Conservation (phyloP, 1,284 basidiomycete genomes). For the Thecaphora thlaspeos region DNA sequence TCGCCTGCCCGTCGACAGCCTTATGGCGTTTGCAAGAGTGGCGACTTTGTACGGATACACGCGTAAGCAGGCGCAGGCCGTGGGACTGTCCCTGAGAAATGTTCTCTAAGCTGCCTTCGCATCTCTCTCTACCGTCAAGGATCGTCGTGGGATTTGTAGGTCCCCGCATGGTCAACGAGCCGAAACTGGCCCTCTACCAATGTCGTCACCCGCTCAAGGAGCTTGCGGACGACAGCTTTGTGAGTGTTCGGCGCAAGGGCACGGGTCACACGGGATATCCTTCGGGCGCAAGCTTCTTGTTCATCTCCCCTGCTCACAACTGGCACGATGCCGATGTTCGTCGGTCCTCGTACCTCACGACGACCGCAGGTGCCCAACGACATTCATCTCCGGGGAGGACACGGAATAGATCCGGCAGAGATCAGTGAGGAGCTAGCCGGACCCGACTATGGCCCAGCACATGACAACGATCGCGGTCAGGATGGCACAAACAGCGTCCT, state of each 20-base stretch:
- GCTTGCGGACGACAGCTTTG: slow-evolving; percentile 26
- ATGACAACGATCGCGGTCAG: no score
- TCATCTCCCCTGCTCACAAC: no score
- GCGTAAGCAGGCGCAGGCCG: no score
- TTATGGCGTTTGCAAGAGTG: slow-evolving; percentile 25
- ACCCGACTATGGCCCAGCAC: neutral
- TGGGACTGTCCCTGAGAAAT: no score
- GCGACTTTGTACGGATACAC: slow-evolving; percentile 18
- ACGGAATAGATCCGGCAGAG: slow-evolving; percentile 1
- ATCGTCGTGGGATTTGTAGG: no score
- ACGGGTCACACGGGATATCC: neutral
- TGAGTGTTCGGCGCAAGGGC: no score
- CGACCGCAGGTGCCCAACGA: slow-evolving; percentile 39
- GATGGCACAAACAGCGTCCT: slow-evolving; percentile 17
- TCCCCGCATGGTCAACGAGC: slow-evolving; percentile 16
- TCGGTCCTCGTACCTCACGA: no score
- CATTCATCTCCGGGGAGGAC: slow-evolving; percentile 19
- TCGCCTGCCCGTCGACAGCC: slow-evolving; percentile 5
- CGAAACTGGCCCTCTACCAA: slow-evolving; percentile 15
- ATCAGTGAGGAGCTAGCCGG: neutral
- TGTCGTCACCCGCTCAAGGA: slow-evolving; percentile 31
- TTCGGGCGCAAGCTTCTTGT: neutral
- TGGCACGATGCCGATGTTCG: no score
- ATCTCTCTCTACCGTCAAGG: no score
- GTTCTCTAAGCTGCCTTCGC: no score